phyloP scores from a whole-genome alignment of 1,284 basidiomycete species.

The Butyriboletus appendiculatus region DNA sequence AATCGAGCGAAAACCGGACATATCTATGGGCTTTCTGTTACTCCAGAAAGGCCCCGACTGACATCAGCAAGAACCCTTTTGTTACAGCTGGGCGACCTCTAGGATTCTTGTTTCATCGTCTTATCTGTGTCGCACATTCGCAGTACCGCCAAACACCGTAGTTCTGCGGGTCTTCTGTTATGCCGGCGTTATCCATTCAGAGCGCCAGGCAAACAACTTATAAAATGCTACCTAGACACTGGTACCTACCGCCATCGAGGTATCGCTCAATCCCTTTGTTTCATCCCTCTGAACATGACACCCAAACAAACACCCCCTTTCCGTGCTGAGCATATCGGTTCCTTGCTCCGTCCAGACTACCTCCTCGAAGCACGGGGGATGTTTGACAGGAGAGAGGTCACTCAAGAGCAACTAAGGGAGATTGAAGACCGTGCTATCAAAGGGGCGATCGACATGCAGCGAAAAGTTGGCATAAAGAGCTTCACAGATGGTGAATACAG shows the following conservation, averaged over 20 bases:
- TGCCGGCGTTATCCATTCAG: not conserved
- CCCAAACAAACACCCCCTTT: constrained; percentile 41
- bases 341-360: constrained; percentile 54
- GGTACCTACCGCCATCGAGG: not conserved
- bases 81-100: not conserved
- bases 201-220: not conserved
- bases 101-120: not conserved
- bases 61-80: not conserved
- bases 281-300: constrained; percentile 9
- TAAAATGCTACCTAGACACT: not conserved
- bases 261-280: not conserved
- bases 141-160: not conserved
- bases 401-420: constrained; percentile 43
- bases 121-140: not conserved
- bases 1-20: not conserved
- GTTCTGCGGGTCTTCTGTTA: not conserved
- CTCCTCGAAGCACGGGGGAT: constrained; percentile 49
- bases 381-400: constrained; percentile 43
- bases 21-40: not conserved
- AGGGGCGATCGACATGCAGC: constrained; percentile 52
- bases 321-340: constrained; percentile 60
- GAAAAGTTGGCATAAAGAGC: constrained; percentile 49
- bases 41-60: not conserved
- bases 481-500: constrained; percentile 63
- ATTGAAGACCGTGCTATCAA: constrained; percentile 57